A percentile compares a stretch with the other conserved stretches of the same genome.
These are phyloP conservation scores for Eimeria acervulina DNA, from an alignment of 169 alveolate species.

Conservation along the genomic window DNA sequence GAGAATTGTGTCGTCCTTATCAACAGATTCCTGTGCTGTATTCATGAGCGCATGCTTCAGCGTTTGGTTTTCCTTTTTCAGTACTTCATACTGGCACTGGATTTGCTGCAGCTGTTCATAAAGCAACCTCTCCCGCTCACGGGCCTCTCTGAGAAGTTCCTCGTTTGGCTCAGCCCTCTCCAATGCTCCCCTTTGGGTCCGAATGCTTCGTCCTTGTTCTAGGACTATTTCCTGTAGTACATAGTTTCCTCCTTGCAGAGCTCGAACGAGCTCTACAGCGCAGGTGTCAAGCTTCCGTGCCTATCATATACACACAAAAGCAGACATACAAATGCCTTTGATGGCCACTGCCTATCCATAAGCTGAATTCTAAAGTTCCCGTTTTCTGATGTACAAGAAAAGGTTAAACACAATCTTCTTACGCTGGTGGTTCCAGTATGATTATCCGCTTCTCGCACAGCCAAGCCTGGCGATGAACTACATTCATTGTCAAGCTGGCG, in stretches of 20 bases:
- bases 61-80: constrained; percentile 40
- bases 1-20: constrained; percentile 20
- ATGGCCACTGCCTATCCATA: background rate
- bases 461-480: background rate
- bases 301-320: background rate
- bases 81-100: constrained; percentile 2
- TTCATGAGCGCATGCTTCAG: constrained; percentile 56
- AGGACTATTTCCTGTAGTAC: background rate
- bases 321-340: background rate
- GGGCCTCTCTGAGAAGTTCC: constrained; percentile 32
- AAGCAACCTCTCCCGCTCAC: background rate
- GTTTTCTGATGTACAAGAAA: background rate
- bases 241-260: background rate
- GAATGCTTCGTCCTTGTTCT: background rate
- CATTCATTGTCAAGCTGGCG: background rate
- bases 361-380: background rate
- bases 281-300: background rate
- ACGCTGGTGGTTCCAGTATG: background rate
- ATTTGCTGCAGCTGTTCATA: constrained; percentile 52
- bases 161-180: background rate
- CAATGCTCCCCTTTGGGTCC: background rate
- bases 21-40: constrained; percentile 61
- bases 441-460: background rate
- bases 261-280: background rate
- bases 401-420: background rate